Conservation (phyloP, 371 early-diverging fungal genomes). For the Conidiobolus incongruus region DNA sequence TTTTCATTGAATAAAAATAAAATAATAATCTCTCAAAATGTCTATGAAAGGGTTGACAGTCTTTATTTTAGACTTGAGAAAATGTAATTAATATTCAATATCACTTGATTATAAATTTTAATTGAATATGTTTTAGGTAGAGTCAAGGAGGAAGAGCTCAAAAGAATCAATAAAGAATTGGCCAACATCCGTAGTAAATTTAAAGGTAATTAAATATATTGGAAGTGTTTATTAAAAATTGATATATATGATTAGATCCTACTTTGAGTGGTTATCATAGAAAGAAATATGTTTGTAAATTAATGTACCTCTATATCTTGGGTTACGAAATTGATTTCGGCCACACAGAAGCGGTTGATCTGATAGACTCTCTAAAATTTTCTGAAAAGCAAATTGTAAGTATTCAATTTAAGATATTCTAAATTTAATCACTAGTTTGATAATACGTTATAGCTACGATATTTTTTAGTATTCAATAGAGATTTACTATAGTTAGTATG, state of each 20-base stretch:
- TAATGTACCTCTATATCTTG: constrained; percentile 93
- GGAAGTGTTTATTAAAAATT: no score
- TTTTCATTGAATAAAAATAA: no score
- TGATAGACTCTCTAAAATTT: constrained; percentile 71
- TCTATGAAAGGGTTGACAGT: constrained; percentile 63
- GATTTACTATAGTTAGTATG: no score
- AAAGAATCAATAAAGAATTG: constrained; percentile 94
- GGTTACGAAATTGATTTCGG: constrained; percentile 97
- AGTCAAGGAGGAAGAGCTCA: constrained; percentile 85
- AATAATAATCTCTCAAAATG: no score
- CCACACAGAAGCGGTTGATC: constrained; percentile 82
- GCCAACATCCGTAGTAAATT: constrained; percentile 95
- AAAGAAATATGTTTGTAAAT: constrained; percentile 95
- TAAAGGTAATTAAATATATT: constrained; percentile 45
- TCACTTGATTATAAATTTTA: neutral
- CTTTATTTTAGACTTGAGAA: constrained; percentile 62
- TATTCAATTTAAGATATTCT: neutral
- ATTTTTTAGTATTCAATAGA: no score
- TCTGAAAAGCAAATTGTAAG: constrained; percentile 91
- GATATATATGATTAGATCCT: constrained; percentile 26
- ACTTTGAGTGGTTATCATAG: constrained; percentile 87
- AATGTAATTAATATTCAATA: constrained; percentile 12
- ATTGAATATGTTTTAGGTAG: constrained; percentile 36
- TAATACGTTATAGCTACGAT: no score
- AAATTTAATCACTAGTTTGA: neutral